A percentile compares a stretch with the other conserved stretches of the same genome.
Evolutionary conservation across 2,329 filamentous ascomycete species (phyloP).

Genomic region (Aspergillus felis): DNA sequence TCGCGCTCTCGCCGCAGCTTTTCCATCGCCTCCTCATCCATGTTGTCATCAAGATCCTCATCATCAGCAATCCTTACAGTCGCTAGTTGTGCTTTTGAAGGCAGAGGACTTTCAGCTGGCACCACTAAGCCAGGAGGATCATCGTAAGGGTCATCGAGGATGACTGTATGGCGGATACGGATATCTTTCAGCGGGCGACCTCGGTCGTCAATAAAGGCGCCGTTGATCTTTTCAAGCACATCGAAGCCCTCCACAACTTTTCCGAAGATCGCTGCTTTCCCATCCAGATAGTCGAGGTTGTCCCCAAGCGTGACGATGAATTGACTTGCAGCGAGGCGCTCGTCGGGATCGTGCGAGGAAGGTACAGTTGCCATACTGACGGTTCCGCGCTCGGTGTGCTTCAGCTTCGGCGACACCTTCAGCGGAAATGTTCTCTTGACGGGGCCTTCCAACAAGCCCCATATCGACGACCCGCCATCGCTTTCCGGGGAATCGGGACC

Average conservation of each 20-base stretch:
- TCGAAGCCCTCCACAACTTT: conserved; percentile 96
- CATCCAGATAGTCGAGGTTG: conserved; percentile 84
- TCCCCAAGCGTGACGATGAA: conserved; percentile 91
- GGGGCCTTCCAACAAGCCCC: conserved; percentile 71
- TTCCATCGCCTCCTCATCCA: conserved; percentile 77
- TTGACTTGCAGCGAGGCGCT: conserved; percentile 79
- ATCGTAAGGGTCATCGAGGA: conserved; percentile 87
- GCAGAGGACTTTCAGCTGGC: conserved; percentile 74
- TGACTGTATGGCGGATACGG: conserved; percentile 84
- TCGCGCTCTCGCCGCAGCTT: conserved; percentile 80
- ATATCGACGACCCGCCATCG: conserved; percentile 90
- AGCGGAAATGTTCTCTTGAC: conserved; percentile 74
- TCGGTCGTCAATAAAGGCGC: conserved; percentile 78
- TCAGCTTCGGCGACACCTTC: conserved; percentile 81
- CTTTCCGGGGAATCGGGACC: conserved; percentile 79
- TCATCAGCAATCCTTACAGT: conserved; percentile 91
- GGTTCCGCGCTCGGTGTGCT: conserved; percentile 82
- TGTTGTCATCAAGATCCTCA: conserved; percentile 71
- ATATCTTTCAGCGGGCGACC: conserved; percentile 91
- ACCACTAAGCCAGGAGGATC: conserved; percentile 74
- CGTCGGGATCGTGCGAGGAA: conserved; percentile 70
- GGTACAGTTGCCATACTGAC: conserved; percentile 97
- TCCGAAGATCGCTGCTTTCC: conserved; percentile 91
- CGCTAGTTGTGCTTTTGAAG: conserved; percentile 78
- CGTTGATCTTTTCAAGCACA: conserved; percentile 87